Base-by-base conservation (phyloP, 305 asterid species). In the Ilex paraguariensis region DNA sequence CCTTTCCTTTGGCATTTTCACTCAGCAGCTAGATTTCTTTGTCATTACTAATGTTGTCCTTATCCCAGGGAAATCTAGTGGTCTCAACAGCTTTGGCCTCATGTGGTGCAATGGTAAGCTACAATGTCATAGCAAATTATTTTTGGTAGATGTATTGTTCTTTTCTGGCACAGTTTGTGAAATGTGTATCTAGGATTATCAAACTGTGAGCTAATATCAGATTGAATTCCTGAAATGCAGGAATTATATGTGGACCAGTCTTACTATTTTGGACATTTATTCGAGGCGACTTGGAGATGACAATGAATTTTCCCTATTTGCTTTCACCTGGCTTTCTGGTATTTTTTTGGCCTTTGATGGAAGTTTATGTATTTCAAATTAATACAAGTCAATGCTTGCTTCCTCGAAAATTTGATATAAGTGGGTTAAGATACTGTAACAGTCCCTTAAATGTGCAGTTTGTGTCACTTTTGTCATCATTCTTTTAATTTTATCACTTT, bases 71-170 rank as follows among this genome's bases (percentile, higher is more conserved):
- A 86, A 84, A 77, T 81, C 96, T 62, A 84, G 91, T 66, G 95
- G 94, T 13, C 94, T 91, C 68, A 91, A 80, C 73, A 88, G 90
- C 82, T 91, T 91, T 76, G 98, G 96, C 66, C 96, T 91, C 61
- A 91, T 91, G 95, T 91, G 98, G 98, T 88, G 96, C 84, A 91
- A 86, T 56, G 92, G 97, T 88, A 61, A 57, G 85, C 56, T 36
- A 17, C 28, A 21, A 21, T 2, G 28, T 21, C 28, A 21, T 21
- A 21, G 28, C 28, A 21, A 49, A 7, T 12, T 3, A 52, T 52
- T 0, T 52, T 21, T 14, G 4, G 28, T 6, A 14, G 31, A n/a
- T 52, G 14, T 52, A 52, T 52, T 16, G 3, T 17, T 52, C 56
- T 17, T 52, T 14, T 16, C 5, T 10, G 14, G 3, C 6, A n/a